Percentiles rank a stretch among this genome's conserved stretches.
Conservation (phyloP, 2,329 filamentous ascomycete genomes). For the Zymoseptoria ardabiliae region DNA sequence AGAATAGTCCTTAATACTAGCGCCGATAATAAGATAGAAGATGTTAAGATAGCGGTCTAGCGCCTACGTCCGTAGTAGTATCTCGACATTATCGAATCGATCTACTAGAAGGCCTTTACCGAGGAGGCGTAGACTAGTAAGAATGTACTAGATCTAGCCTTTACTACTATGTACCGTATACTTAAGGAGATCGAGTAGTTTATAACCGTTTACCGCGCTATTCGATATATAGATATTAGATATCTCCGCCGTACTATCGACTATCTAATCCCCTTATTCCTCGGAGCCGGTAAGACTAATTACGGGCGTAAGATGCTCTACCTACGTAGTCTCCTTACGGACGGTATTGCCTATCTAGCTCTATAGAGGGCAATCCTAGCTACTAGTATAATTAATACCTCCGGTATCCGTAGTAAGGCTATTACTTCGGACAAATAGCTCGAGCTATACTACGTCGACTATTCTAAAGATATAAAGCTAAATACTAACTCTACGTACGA, state of each 20-base stretch:
- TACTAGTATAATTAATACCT: neutral
- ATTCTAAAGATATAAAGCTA: neutral
- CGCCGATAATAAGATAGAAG: neutral
- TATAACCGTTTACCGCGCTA: neutral
- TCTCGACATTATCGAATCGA: neutral
- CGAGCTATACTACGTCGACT: neutral
- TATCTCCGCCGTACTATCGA: neutral
- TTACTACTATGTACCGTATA: neutral
- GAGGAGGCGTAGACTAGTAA: neutral
- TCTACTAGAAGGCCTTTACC: conserved; percentile 1
- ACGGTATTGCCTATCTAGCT: neutral
- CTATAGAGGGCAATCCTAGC: neutral
- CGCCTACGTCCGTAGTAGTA: neutral
- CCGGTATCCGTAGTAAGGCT: neutral
- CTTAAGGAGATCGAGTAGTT: neutral
- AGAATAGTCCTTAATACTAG: neutral
- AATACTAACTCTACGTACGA: neutral
- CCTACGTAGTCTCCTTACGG: neutral
- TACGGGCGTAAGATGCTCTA: neutral
- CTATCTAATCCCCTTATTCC: neutral
- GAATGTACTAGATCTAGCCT: neutral
- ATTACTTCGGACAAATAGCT: neutral
- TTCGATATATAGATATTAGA: neutral
- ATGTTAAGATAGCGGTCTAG: neutral
- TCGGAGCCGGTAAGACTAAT: neutral